These are phyloP conservation scores for Aspergillus clavatus DNA, from an alignment of 2,329 filamentous ascomycete genomes.

Conservation along the genomic window DNA sequence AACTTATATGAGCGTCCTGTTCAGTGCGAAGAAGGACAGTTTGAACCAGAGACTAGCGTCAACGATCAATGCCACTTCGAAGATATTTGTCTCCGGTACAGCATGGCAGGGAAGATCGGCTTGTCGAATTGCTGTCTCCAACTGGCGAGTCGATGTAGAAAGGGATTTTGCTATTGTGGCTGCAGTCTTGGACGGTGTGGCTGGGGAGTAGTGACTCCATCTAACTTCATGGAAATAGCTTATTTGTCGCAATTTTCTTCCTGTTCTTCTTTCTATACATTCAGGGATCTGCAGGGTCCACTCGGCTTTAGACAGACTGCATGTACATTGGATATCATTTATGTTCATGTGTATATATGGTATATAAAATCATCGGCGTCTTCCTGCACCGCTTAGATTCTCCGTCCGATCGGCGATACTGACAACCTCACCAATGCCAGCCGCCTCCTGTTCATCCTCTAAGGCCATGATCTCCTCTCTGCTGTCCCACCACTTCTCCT, in stretches of 20 bases:
- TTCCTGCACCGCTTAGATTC: conserved; percentile 44
- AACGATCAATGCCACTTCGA: conserved; percentile 66
- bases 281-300: no score
- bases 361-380: conserved; percentile 37
- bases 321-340: not conserved
- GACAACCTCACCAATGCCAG: conserved; percentile 91
- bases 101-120: conserved; percentile 69
- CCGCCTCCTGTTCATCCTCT: conserved; percentile 94
- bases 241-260: no score
- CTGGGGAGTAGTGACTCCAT: conserved; percentile 15
- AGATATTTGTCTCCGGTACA: conserved; percentile 80
- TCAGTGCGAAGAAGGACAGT: conserved; percentile 62
- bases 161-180: conserved; percentile 63
- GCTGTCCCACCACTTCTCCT: conserved; percentile 98
- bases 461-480: conserved; percentile 85
- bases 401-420: conserved; percentile 69
- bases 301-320: not conserved
- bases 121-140: conserved; percentile 78
- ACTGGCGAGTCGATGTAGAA: conserved; percentile 70
- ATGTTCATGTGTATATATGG: not conserved
- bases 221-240: no score
- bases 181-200: conserved; percentile 55
- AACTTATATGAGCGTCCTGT: conserved; percentile 69
- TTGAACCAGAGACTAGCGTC: conserved; percentile 64
- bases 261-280: no score